Conservation (phyloP, 2,329 filamentous ascomycete genomes). For the Colletotrichum sp. region DNA sequence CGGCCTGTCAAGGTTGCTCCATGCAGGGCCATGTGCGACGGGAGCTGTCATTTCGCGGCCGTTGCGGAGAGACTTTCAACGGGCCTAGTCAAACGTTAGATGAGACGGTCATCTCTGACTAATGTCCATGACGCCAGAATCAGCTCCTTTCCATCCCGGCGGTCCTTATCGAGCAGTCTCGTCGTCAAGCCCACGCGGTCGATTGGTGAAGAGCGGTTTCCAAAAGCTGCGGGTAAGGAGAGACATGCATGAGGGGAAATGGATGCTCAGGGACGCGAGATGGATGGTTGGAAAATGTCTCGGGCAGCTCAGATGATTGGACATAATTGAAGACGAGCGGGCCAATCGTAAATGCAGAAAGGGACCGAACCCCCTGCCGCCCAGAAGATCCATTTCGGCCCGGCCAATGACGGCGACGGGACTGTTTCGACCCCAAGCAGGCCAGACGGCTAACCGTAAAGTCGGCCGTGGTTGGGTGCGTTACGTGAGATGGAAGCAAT, state of each 20-base stretch:
- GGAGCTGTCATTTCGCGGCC: neutral
- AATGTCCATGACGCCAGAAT: neutral
- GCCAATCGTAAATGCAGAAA: constrained; percentile 22
- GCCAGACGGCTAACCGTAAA: neutral
- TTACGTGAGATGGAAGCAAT: neutral
- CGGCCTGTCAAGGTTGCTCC: neutral
- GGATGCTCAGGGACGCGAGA: neutral
- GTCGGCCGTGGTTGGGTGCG: neutral
- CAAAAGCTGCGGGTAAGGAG: constrained; percentile 30
- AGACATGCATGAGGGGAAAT: constrained; percentile 32
- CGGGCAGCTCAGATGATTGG: constrained; percentile 18
- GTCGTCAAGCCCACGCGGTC: constrained; percentile 3
- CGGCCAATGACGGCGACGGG: neutral
- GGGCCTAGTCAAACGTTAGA: neutral
- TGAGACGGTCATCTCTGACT: constrained; percentile 6
- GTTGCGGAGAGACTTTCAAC: neutral
- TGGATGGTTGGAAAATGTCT: constrained; percentile 5
- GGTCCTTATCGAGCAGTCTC: neutral
- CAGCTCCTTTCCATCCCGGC: neutral
- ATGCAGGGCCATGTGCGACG: neutral
- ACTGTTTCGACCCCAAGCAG: neutral
- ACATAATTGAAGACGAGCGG: constrained; percentile 2
- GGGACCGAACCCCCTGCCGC: constrained; percentile 22
- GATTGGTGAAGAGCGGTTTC: constrained; percentile 16
- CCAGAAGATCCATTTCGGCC: constrained; percentile 2